These are phyloP conservation scores for Cercospora sesami DNA, from an alignment of 2,329 filamentous ascomycete genomes.

Conservation along the genomic window DNA sequence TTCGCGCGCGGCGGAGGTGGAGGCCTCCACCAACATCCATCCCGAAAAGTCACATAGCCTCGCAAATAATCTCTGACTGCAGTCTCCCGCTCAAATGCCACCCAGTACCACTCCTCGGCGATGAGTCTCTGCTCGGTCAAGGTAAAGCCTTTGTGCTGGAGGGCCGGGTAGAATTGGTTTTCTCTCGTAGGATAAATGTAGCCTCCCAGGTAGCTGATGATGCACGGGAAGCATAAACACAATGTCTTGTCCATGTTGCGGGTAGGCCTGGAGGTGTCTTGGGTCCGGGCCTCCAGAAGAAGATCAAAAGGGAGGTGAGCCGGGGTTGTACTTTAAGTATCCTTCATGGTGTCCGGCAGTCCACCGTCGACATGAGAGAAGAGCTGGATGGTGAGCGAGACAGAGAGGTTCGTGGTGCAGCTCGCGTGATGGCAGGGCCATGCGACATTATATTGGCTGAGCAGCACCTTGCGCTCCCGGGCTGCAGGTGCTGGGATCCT, in stretches of 20 bases:
- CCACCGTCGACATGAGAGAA: background rate
- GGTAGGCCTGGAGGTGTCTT: background rate
- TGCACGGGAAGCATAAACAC: conserved; percentile 31
- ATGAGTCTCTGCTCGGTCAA: conserved; percentile 24
- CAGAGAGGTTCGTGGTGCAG: conserved; percentile 8
- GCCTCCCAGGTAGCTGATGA: conserved; percentile 28
- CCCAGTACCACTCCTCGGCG: conserved; percentile 32
- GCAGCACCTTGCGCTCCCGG: conserved; percentile 13
- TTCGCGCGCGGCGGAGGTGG: conserved; percentile 14
- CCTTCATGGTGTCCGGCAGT: background rate
- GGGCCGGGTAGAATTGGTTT: conserved; percentile 25
- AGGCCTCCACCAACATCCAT: conserved; percentile 28
- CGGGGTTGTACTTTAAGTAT: background rate
- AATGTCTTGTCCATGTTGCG: conserved; percentile 20
- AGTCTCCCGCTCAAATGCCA: conserved; percentile 29
- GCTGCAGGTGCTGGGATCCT: conserved; percentile 16
- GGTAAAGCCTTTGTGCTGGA: conserved; percentile 27
- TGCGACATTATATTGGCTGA: conserved; percentile 20
- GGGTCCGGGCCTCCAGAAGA: background rate
- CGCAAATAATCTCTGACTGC: conserved; percentile 28
- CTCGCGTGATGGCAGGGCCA: conserved; percentile 18
- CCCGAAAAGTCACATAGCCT: conserved; percentile 26
- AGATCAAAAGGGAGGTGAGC: background rate
- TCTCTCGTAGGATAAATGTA: conserved; percentile 25
- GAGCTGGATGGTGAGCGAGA: background rate